Base-by-base conservation (phyloP, 495 filamentous ascomycete genomes). In the Hypoxylon trugodes region DNA sequence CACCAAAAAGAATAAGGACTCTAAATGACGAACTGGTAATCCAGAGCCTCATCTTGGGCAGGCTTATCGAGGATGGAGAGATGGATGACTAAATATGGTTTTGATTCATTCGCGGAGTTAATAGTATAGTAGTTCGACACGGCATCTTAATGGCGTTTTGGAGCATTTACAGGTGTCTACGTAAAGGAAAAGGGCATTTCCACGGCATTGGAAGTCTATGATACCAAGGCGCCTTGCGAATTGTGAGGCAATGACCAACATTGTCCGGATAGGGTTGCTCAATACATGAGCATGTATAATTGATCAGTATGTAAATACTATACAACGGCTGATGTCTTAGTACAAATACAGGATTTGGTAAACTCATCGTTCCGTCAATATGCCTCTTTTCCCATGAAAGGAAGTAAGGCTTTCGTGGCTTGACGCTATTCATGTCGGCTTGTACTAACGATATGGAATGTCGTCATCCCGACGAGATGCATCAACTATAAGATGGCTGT, bases 41-140 rank as follows among this genome's bases (percentile, higher is more conserved):
- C 54, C 96, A 98, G 79, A 97, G 93, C 72, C 76, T 98, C 59
- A 97, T 98, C 61, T 68, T 97, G 49, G 95, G 93, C 4, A 84
- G 84, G 52, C 66, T 97, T 61, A 81, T 90, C 64, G 89, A 92
- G 48, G 84, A 87, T 36, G 82, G 73, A 8, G 79, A 81, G 58
- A 72, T 81, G 73, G 71, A 74, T 26, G 69, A 60, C 19, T 74
- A 30, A 66, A 33, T 28, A 19, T n/a, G 26, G 33, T 12, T 37
- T 24, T 42, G n/a, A 26, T 28, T 30, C 13, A 8, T 47, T 12
- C 3, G 8, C 9, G 43, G 33, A 22, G 22, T 32, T 53, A 41
- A 36, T 22, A 45, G 35, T 18, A 19, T n/a, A 48, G 26, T 40
- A 54, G 45, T 36, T 50, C 30, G 26, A 19, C 25, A 26, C 26